phyloP scores from a whole-genome alignment of 306 rosid genomes.

The Dalbergia oliveri region DNA sequence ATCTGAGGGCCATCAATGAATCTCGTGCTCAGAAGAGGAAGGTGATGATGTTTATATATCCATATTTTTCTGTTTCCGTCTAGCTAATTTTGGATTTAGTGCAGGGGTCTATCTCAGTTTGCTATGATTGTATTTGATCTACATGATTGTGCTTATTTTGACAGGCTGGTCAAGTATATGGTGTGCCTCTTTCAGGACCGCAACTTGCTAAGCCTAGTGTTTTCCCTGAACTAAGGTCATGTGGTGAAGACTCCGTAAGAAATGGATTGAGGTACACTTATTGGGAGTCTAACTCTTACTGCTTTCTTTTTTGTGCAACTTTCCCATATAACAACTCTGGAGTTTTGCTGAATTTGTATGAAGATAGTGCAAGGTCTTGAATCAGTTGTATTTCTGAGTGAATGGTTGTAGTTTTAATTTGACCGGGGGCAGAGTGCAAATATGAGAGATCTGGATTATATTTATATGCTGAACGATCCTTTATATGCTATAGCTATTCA shows the following conservation, averaged over 20 bases:
- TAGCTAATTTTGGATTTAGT: not conserved
- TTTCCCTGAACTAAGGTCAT: constrained; percentile 81
- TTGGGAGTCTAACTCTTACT: constrained; percentile 8
- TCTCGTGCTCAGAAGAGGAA: constrained; percentile 96
- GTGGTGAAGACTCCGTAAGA: constrained; percentile 84
- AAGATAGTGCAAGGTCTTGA: constrained; percentile 21
- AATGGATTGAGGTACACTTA: constrained; percentile 90
- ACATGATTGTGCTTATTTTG: constrained; percentile 45
- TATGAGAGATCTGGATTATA: constrained; percentile 29
- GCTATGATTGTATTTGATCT: constrained; percentile 47
- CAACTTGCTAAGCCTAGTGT: constrained; percentile 78
- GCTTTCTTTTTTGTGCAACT: constrained; percentile 16
- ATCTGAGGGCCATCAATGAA: constrained; percentile 91
- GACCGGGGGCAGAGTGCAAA: not conserved
- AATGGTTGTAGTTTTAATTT: constrained; percentile 31
- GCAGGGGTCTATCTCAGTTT: constrained; percentile 23
- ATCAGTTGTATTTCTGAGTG: constrained; percentile 12
- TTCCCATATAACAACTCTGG: constrained; percentile 11
- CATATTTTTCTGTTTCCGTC: constrained; percentile 30
- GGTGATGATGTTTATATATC: constrained; percentile 59
- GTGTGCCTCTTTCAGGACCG: constrained; percentile 86
- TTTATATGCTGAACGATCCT: constrained; percentile 31
- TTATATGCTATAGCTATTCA: constrained; percentile 7
- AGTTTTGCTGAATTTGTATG: constrained; percentile 14
- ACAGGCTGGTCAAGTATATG: constrained; percentile 98